Conservation (phyloP, 441 rosid species). For the Erodium texanum region DNA sequence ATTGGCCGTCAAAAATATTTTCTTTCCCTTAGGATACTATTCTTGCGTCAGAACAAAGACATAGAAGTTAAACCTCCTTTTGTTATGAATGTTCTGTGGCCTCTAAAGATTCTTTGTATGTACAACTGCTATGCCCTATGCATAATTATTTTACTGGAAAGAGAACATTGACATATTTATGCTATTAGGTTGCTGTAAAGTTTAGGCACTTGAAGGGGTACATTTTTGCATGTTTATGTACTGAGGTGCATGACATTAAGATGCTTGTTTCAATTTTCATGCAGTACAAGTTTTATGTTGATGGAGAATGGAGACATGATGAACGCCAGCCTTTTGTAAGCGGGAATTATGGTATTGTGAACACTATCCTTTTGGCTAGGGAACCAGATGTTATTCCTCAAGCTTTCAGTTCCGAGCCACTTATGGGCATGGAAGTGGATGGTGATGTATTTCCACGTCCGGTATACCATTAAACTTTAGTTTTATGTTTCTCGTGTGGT, state of each 20-base stretch:
- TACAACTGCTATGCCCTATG: not conserved
- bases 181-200: not conserved
- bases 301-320: constrained; percentile 62
- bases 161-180: not conserved
- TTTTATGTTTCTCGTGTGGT: not conserved
- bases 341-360: constrained; percentile 57
- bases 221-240: not conserved
- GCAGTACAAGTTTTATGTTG: constrained; percentile 69
- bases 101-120: constrained; percentile 4
- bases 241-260: constrained; percentile 10
- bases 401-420: constrained; percentile 30
- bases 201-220: not conserved
- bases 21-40: not conserved
- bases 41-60: not conserved
- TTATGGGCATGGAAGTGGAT: constrained; percentile 64
- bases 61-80: not conserved
- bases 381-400: constrained; percentile 38
- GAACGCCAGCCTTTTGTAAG: constrained; percentile 49
- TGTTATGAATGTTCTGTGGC: not conserved
- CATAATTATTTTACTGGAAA: not conserved
- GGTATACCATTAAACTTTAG: constrained; percentile 25
- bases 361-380: constrained; percentile 44
- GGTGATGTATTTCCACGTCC: constrained; percentile 30
- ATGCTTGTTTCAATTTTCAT: constrained; percentile 18
- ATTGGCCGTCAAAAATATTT: not conserved